phyloP scores from a whole-genome alignment of 768 basidiomycete genomes.

The Calocera viscosa region DNA sequence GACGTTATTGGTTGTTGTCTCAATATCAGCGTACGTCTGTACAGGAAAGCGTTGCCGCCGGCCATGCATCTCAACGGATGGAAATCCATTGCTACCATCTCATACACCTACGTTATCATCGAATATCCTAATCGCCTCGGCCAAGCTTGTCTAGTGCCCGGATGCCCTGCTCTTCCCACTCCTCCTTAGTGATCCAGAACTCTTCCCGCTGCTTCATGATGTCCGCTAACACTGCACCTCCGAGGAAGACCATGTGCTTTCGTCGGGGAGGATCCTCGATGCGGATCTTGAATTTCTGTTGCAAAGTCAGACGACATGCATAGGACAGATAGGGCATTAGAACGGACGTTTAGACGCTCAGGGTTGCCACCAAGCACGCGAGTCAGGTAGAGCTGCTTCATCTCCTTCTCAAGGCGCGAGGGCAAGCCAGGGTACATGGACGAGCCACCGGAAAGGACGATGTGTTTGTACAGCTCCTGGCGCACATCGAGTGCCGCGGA shows the following conservation, averaged over 20 bases:
- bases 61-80: neutral
- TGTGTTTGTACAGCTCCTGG: slow-evolving; percentile 88
- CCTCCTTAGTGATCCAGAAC: slow-evolving; percentile 90
- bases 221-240: slow-evolving; percentile 94
- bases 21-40: no score
- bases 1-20: no score
- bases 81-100: slow-evolving; percentile 3
- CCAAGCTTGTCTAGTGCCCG: slow-evolving; percentile 76
- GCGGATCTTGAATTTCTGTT: slow-evolving; percentile 96
- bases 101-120: neutral
- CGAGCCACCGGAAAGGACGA: slow-evolving; percentile 93
- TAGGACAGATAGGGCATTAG: neutral
- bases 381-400: slow-evolving; percentile 96
- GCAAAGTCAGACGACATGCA: slow-evolving; percentile 3
- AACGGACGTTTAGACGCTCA: slow-evolving; percentile 67
- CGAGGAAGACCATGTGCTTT: slow-evolving; percentile 99
- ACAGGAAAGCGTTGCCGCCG: no score
- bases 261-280: slow-evolving; percentile 97
- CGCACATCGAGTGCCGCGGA: slow-evolving; percentile 80
- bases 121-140: slow-evolving; percentile 30
- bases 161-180: slow-evolving; percentile 87
- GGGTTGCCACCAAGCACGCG: slow-evolving; percentile 78
- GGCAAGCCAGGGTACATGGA: slow-evolving; percentile 99
- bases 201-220: slow-evolving; percentile 93
- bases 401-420: slow-evolving; percentile 93